A percentile compares a stretch with the other conserved stretches of the same genome.
Conservation (phyloP, 352 stramenopile genomes). For the Globisporangium splendens region DNA sequence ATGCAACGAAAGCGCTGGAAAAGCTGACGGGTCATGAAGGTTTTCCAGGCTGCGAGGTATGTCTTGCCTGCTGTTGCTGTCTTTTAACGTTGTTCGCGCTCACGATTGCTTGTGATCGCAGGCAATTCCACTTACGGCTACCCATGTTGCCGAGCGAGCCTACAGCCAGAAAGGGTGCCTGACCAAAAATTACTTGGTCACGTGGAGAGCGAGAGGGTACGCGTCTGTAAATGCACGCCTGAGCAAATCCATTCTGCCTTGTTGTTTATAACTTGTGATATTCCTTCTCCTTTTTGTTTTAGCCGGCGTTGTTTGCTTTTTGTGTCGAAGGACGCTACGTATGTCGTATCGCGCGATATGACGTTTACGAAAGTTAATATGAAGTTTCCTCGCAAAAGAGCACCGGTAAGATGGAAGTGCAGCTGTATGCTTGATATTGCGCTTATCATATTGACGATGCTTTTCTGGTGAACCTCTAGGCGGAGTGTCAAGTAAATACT, state of each 20-base stretch:
- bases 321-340: conserved; percentile 59
- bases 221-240: conserved; percentile 3
- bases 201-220: conserved; percentile 80
- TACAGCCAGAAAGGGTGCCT: conserved; percentile 70
- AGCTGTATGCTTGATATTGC: conserved; percentile 2
- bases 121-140: conserved; percentile 84
- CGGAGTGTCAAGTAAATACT: conserved; percentile 71
- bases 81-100: conserved; percentile 4
- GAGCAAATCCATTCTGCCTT: neutral
- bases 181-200: conserved; percentile 82
- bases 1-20: conserved; percentile 45
- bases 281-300: conserved; percentile 3
- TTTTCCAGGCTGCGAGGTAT: conserved; percentile 83
- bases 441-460: conserved; percentile 1
- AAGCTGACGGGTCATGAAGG: conserved; percentile 71
- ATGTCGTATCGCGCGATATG: conserved; percentile 79
- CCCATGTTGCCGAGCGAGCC: conserved; percentile 67
- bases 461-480: conserved; percentile 21
- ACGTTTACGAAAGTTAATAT: conserved; percentile 87
- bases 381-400: conserved; percentile 80
- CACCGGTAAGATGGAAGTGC: conserved; percentile 31
- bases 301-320: conserved; percentile 81
- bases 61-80: neutral
- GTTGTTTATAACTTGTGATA: conserved; percentile 4
- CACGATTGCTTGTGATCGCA: conserved; percentile 17